Base-by-base conservation (phyloP, 176 grass and related monocot species). In the Bonia amplexicaulis region DNA sequence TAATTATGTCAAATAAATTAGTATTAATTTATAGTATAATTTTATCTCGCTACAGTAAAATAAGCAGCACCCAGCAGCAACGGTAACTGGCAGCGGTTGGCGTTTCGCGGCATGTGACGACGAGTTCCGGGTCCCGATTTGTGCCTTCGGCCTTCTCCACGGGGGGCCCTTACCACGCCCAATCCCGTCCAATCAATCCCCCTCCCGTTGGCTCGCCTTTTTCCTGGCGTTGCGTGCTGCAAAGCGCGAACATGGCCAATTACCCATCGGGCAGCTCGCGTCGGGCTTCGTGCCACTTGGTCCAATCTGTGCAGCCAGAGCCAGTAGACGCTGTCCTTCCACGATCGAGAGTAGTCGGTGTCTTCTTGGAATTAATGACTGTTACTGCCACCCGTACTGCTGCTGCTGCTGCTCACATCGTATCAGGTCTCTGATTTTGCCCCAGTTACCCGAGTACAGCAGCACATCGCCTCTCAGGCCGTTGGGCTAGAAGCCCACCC, bases 81-180 rank as follows among this genome's bases (percentile, higher is more conserved):
- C 80, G 66, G 66, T 49, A 25, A 88, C 74, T 64, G 45, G 66
- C 44, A 54, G 73, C 22, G 29, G 22, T 15, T 77, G 79, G 79
- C 63, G 29, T 61, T 46, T 82, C 39, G 85, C 78, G 71, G 25
- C 85, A 57, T 61, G 71, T 67, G 78, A 76, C 25, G 85, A 53
- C 35, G 59, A n/a, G 45, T 9, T 33, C 67, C 42, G 23, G 12
- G 77, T 54, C 69, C 33, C 85, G 68, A 17, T 81, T 8, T 5
- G 73, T 5, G 20, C 2, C 11, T n/a, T 20, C 17, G 1, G 14
- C 2, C 11, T 57, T 8, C 7, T 10, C 54, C 14, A 17, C 16
- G 49, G 49, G 15, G 15, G 5, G 0, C 49, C 49, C 49, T 52
- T 14, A 11, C 17, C 49, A 7, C 51, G 39, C 11, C 19, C 47